Base-by-base conservation (phyloP, 2,329 filamentous ascomycete species). In the Aaosphaeria pasadenensis region DNA sequence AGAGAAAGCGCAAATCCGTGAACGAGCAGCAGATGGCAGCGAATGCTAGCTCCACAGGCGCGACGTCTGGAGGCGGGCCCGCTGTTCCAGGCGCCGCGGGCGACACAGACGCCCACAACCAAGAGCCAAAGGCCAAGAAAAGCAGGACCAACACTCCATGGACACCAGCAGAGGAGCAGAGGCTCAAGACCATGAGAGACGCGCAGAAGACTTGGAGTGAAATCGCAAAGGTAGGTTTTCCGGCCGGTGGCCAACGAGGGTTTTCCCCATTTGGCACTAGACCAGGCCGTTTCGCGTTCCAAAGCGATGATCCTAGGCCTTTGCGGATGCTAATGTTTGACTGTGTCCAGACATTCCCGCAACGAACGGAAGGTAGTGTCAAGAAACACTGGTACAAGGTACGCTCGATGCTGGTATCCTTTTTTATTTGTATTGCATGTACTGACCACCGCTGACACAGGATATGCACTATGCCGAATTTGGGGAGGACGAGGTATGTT, bases 341-440 rank as follows among this genome's bases (percentile, higher is more conserved):
- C 41, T 47, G 32, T 39, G 40, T 7, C 11, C 57, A 95, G 89
- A 91, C 88, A 2, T 99, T 99, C 68, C 92, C 94, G 7, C 86
- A 84, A 28, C 82, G 94, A 63, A 99, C 94, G 39, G 94, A 99
- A 74, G 94, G 94, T 6, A 96, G 91, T 64, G 94, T 99, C 24
- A 99, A 97, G 80, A 99, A 97, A 75, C 94, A 99, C 71, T 99
- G 94, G 92, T 97, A 99, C 74, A 97, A 97, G 81, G 89, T 90
- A 76, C 11, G 7, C n/a, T n/a, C 33, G 7, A 36, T 9, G 7
- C 33, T 4, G 9, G 9, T 36, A 36, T 9, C n/a, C 33, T 36
- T n/a, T 36, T 36, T 36, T 36, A n/a, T 44, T 57, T 57, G 48
- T 52, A 51, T 48, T 49, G 46, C 47, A 36, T 17, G 4, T 13